Evolutionary conservation across 495 filamentous ascomycete species (phyloP).

Genomic region (Filosporella fistucella): DNA sequence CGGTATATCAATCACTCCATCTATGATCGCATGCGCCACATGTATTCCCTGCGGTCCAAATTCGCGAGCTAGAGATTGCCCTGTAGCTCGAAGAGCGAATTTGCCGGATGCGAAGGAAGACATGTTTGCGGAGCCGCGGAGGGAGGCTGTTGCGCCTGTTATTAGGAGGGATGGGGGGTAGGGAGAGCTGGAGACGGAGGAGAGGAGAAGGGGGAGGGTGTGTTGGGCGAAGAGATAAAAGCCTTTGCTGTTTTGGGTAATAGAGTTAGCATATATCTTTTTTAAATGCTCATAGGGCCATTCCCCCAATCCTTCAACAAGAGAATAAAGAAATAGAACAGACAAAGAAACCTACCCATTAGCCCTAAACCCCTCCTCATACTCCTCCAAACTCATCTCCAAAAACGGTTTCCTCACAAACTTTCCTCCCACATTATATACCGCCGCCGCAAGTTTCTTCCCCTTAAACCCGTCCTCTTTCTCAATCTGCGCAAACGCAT

Average conservation of each 20-base stretch:
- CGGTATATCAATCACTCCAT: slow-evolving; percentile 85
- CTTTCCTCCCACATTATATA: slow-evolving; percentile 76
- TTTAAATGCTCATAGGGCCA: no score
- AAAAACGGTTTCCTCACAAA: slow-evolving; percentile 78
- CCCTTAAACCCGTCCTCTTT: slow-evolving; percentile 45
- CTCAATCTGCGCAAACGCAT: slow-evolving; percentile 56
- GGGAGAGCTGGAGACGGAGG: slow-evolving; percentile 38
- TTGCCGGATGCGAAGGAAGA: slow-evolving; percentile 73
- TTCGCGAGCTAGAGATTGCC: slow-evolving; percentile 77
- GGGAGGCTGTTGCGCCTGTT: slow-evolving; percentile 80
- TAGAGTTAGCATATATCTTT: no score
- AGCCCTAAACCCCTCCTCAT: slow-evolving; percentile 46
- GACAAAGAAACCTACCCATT: no score
- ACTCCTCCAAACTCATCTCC: slow-evolving; percentile 64
- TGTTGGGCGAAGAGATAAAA: slow-evolving; percentile 76
- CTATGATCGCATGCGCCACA: slow-evolving; percentile 79
- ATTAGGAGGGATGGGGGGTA: slow-evolving; percentile 80
- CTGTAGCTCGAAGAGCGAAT: slow-evolving; percentile 73
- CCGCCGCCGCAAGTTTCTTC: slow-evolving; percentile 63
- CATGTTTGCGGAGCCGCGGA: slow-evolving; percentile 69
- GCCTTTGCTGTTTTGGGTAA: no score
- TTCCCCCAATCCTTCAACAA: no score
- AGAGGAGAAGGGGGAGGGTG: slow-evolving; percentile 66
- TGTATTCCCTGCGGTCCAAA: slow-evolving; percentile 89
- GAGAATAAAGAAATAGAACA: no score